These are phyloP conservation scores for Manihot esculenta DNA, from an alignment of 441 rosid species.

Conservation along the genomic window DNA sequence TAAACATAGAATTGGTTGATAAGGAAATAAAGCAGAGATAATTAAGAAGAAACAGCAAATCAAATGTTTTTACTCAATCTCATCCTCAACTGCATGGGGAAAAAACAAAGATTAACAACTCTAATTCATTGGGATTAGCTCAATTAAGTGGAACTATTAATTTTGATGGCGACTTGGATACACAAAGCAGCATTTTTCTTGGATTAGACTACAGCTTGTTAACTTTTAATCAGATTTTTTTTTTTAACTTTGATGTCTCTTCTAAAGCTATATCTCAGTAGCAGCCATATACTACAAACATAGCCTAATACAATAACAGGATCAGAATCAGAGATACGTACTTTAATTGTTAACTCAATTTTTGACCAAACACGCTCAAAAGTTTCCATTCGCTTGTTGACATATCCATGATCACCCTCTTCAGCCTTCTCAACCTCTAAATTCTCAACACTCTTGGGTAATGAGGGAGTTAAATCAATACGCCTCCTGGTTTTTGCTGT, in stretches of 20 bases:
- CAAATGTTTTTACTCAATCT: background rate
- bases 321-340: constrained; percentile 26
- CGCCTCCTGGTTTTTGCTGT: constrained; percentile 46
- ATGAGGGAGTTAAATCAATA: constrained; percentile 44
- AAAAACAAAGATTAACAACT: background rate
- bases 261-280: background rate
- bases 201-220: background rate
- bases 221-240: background rate
- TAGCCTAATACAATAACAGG: background rate
- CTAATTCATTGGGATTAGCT: background rate
- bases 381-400: constrained; percentile 47
- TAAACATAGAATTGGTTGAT: background rate
- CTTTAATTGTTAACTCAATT: constrained; percentile 61
- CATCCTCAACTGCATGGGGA: background rate
- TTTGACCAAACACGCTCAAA: constrained; percentile 77
- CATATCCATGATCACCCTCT: constrained; percentile 25
- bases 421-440: constrained; percentile 32
- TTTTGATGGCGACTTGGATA: background rate
- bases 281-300: background rate
- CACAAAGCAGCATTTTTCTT: background rate
- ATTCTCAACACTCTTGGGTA: constrained; percentile 32
- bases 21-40: background rate
- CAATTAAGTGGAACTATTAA: background rate
- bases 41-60: background rate
- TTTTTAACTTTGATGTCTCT: background rate